Evolutionary conservation across 2,329 filamentous ascomycete genomes (phyloP).

Genomic region (Alternaria atra): DNA sequence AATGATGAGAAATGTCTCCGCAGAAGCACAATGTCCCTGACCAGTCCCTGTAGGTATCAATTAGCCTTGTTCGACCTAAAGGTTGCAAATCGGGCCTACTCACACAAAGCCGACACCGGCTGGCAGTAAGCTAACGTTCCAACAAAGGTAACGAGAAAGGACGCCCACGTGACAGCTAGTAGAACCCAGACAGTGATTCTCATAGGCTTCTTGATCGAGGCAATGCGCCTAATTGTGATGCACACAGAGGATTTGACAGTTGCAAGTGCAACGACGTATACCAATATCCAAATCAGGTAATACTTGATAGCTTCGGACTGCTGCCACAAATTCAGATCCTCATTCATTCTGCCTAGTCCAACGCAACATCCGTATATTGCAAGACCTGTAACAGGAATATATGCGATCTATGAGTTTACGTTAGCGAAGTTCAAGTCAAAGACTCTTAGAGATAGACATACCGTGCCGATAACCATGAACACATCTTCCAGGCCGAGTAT

Average conservation of each 20-base stretch:
- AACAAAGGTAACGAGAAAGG: constrained; percentile 33
- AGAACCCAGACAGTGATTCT: constrained; percentile 26
- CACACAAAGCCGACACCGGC: constrained; percentile 23
- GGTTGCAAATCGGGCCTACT: not conserved
- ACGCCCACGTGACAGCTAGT: constrained; percentile 29
- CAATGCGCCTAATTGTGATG: constrained; percentile 37
- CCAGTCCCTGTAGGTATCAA: constrained; percentile 12
- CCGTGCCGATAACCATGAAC: constrained; percentile 26
- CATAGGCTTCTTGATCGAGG: constrained; percentile 27
- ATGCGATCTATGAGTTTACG: not conserved
- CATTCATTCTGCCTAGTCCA: constrained; percentile 29
- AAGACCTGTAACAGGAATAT: not conserved
- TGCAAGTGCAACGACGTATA: constrained; percentile 33
- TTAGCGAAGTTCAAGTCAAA: not conserved
- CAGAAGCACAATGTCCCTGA: constrained; percentile 25
- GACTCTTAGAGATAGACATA: not conserved
- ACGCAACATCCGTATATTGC: constrained; percentile 12
- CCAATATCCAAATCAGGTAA: constrained; percentile 39
- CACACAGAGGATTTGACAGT: constrained; percentile 36
- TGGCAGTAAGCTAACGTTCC: constrained; percentile 31
- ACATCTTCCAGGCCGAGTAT: constrained; percentile 29
- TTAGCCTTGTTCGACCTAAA: not conserved
- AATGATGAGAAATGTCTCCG: constrained; percentile 31
- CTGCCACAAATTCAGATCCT: constrained; percentile 33
- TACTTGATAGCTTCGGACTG: constrained; percentile 29